A percentile compares a stretch with the other conserved stretches of the same genome.
Evolutionary conservation across 163 green algal species (phyloP).

Genomic region (Volvox carteri): DNA sequence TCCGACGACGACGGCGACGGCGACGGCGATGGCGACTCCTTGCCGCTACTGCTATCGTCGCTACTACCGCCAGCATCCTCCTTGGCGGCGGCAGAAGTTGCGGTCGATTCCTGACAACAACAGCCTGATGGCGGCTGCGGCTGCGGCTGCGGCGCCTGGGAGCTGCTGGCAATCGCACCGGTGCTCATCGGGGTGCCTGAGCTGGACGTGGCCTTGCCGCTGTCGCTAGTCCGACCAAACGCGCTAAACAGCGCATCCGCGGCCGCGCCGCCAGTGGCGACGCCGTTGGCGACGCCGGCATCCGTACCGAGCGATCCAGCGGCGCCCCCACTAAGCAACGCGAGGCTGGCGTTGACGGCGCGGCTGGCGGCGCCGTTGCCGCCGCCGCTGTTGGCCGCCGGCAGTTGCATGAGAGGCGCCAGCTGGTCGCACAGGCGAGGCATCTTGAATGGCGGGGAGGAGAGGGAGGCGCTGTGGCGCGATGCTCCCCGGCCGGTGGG

Average conservation of each 20-base stretch:
- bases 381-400: not conserved
- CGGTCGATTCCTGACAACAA: too few relatives aligned
- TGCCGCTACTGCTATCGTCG: too few relatives aligned
- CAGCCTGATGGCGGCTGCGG: not conserved
- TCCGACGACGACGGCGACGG: too few relatives aligned
- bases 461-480: slow-evolving; percentile 21
- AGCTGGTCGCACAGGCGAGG: not conserved
- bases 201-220: not conserved
- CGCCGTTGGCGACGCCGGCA: too few relatives aligned
- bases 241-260: slow-evolving; percentile 42
- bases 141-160: too few relatives aligned
- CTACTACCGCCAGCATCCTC: too few relatives aligned
- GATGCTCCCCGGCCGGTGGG: slow-evolving; percentile 5
- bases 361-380: not conserved
- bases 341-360: not conserved
- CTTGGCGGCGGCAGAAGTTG: too few relatives aligned
- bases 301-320: not conserved
- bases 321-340: not conserved
- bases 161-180: too few relatives aligned
- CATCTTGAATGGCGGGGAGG: slow-evolving; percentile 52
- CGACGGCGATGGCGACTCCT: too few relatives aligned
- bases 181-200: not conserved
- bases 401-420: slow-evolving; percentile 9
- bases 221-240: not conserved
- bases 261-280: not conserved